These are phyloP conservation scores for Asterochloris sp. DNA, from an alignment of 139 green algal genomes.

Conservation along the genomic window DNA sequence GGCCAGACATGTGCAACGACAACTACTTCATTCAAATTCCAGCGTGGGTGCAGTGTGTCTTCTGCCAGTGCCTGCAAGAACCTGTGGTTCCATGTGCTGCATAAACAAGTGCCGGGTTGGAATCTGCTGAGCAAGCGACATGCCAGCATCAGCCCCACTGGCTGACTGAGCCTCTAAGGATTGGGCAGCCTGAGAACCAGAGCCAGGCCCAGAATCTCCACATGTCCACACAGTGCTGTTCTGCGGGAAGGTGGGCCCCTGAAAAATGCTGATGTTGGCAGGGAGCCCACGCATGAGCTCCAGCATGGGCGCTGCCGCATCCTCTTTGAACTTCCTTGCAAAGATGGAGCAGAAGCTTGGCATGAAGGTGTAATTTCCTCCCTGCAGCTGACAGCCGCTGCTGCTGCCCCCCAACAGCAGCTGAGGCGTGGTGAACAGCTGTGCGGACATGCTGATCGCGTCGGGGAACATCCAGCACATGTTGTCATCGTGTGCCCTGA, in stretches of 20 bases:
- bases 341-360: not conserved
- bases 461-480: not conserved
- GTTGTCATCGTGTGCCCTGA: not conserved
- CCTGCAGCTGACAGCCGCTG: not conserved
- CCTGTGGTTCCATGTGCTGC: too few species aligned
- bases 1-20: too few species aligned
- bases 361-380: conserved; percentile 11
- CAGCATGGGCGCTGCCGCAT: not conserved
- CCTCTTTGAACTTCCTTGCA: conserved; percentile 12
- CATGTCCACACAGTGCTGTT: too few species aligned
- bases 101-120: too few species aligned
- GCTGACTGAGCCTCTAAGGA: too few species aligned
- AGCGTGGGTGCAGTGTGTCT: too few species aligned
- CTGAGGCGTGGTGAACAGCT: conserved; percentile 5
- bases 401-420: conserved; percentile 1
- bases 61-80: too few species aligned
- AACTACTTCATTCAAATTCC: too few species aligned
- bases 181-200: too few species aligned
- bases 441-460: not conserved
- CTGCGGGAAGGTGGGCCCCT: not conserved
- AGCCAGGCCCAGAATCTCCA: too few species aligned
- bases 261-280: conserved; percentile 3
- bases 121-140: too few species aligned
- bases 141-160: too few species aligned
- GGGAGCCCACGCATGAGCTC: not conserved